Conservation (phyloP, 768 basidiomycete species). For the Tulasnella calospora region DNA sequence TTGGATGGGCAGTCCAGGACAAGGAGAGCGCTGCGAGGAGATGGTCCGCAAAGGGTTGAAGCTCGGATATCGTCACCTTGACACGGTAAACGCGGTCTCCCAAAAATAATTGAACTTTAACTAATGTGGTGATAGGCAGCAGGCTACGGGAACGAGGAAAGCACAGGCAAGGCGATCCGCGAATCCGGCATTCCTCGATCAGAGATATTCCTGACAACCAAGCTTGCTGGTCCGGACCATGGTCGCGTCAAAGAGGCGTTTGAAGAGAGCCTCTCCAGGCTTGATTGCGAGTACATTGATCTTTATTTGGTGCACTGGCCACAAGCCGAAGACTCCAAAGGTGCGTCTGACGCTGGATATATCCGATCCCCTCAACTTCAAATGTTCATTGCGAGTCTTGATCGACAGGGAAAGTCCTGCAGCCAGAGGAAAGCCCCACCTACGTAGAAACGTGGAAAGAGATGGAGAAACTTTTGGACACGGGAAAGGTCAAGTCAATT, state of each 20-base stretch:
- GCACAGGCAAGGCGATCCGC: conserved; percentile 46
- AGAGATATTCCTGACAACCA: conserved; percentile 34
- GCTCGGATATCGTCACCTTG: conserved; percentile 21
- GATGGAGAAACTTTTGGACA: conserved; percentile 63
- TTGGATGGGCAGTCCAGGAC: conserved; percentile 20
- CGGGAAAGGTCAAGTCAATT: conserved; percentile 41
- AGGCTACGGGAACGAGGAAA: conserved; percentile 40
- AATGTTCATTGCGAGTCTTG: neutral
- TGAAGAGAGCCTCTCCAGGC: conserved; percentile 41
- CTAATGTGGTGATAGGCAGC: neutral
- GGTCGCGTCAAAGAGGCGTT: conserved; percentile 42
- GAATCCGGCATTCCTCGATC: conserved; percentile 32
- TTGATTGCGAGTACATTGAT: conserved; percentile 49
- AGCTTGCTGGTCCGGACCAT: conserved; percentile 36
- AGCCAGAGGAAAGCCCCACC: conserved; percentile 35
- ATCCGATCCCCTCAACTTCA: neutral
- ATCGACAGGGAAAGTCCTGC: neutral
- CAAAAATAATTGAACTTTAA: neutral
- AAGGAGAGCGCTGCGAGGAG: conserved; percentile 9
- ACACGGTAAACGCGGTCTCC: neutral
- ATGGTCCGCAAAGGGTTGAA: conserved; percentile 12
- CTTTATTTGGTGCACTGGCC: conserved; percentile 46
- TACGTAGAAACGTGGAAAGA: conserved; percentile 83
- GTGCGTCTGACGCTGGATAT: neutral
- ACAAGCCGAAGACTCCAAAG: conserved; percentile 28